These are phyloP conservation scores for Triadica sebifera DNA, from an alignment of 345 rosid genomes.

Conservation along the genomic window DNA sequence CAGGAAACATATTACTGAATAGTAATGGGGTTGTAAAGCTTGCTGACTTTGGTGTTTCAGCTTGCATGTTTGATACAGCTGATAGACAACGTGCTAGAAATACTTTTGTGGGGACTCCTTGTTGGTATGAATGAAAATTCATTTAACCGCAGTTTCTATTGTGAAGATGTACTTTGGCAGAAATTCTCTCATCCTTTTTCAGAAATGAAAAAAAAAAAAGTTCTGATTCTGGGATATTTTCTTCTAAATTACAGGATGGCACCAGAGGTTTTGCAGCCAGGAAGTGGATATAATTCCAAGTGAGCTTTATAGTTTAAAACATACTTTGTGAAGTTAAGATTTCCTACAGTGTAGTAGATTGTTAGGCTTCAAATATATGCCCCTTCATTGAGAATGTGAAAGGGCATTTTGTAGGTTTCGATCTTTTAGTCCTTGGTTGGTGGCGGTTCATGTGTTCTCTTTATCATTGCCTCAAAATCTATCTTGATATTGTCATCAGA, in stretches of 20 bases:
- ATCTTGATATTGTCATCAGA: neutral
- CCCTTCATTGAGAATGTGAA: neutral
- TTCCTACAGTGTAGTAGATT: neutral
- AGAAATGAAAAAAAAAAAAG: neutral
- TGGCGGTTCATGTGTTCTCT: neutral
- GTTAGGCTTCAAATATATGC: neutral
- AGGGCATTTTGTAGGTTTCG: neutral
- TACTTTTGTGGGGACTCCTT: slow-evolving; percentile 98
- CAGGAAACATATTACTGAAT: slow-evolving; percentile 94
- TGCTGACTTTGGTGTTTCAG: slow-evolving; percentile 98
- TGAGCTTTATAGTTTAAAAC: slow-evolving; percentile 38
- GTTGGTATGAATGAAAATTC: slow-evolving; percentile 56
- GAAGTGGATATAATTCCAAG: slow-evolving; percentile 98
- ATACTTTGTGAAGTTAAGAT: neutral
- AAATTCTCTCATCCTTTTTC: neutral
- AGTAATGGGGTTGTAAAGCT: slow-evolving; percentile 79
- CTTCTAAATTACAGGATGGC: slow-evolving; percentile 80
- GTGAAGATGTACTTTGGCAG: neutral
- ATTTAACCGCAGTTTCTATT: neutral
- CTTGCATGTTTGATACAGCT: slow-evolving; percentile 95
- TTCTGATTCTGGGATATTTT: slow-evolving; percentile 5
- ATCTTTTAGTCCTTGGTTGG: neutral
- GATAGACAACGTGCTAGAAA: slow-evolving; percentile 95
- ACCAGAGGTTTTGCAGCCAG: slow-evolving; percentile 98
- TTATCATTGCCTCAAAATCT: neutral